A percentile compares a stretch with the other conserved stretches of the same genome.
Conservation (phyloP, 257 asterid genomes). For the Parsonsia alboflavescens region DNA sequence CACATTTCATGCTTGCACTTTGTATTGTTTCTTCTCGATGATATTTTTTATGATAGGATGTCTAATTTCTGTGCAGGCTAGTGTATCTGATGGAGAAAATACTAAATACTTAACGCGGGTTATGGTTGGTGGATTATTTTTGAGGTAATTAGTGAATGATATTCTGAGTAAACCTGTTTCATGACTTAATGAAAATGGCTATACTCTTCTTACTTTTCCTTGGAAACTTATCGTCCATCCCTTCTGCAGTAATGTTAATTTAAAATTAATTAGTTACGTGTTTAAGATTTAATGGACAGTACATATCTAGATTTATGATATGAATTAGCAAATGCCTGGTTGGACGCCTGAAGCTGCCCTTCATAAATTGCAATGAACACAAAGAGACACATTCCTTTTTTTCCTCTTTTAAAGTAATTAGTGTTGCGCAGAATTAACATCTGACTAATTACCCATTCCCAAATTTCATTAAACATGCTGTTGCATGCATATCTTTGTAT, state of each 20-base stretch:
- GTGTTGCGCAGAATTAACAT: neutral
- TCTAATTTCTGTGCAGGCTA: slow-evolving; percentile 54
- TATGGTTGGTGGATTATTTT: slow-evolving; percentile 74
- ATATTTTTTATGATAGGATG: slow-evolving; percentile 6
- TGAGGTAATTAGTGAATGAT: slow-evolving; percentile 49
- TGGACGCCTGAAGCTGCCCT: neutral
- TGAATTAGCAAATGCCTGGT: neutral
- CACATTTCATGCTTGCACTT: neutral
- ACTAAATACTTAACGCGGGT: slow-evolving; percentile 67
- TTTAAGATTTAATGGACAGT: neutral
- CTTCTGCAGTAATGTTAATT: neutral
- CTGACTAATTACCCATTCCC: neutral
- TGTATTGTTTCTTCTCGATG: neutral
- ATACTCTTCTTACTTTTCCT: neutral
- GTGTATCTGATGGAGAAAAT: slow-evolving; percentile 78
- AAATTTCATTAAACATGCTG: neutral
- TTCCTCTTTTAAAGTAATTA: neutral
- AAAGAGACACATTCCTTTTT: neutral
- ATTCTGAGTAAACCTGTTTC: neutral
- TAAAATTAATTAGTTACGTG: neutral
- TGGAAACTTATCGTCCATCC: neutral
- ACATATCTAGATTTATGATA: neutral
- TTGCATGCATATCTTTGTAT: neutral
- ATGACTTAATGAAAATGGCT: neutral
- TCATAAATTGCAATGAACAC: neutral